phyloP scores from a whole-genome alignment of 352 stramenopile genomes.

The Phytophthora ramorum region DNA sequence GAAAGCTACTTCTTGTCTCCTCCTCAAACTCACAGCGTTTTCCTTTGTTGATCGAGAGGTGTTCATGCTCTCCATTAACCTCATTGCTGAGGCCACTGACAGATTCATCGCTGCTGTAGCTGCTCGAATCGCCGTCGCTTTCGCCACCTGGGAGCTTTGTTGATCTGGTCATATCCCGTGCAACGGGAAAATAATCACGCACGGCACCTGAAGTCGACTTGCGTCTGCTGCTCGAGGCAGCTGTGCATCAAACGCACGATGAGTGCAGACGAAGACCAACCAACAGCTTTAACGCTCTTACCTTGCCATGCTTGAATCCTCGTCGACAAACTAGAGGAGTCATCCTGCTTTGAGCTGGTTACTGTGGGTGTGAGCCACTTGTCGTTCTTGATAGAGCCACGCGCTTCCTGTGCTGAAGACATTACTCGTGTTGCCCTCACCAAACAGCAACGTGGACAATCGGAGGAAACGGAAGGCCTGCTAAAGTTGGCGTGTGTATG shows the following conservation, averaged over 20 bases:
- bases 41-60: neutral
- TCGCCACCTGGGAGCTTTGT: no score
- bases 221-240: no score
- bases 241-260: neutral
- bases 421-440: neutral
- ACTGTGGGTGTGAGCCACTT: neutral
- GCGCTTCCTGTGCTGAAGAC: conserved; percentile 2
- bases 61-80: neutral
- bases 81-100: conserved; percentile 4
- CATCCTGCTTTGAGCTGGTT: conserved; percentile 4
- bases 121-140: neutral
- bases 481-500: conserved; percentile 15
- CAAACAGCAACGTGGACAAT: neutral
- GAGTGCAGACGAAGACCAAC: no score
- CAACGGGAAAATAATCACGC: neutral
- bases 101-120: conserved; percentile 2
- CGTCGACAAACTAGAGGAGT: neutral
- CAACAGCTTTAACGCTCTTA: no score
- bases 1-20: neutral
- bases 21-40: neutral
- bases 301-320: conserved; percentile 19
- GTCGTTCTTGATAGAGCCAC: neutral
- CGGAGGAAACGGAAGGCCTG: conserved; percentile 15
- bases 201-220: no score
- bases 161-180: neutral